Conservation (phyloP, 768 basidiomycete genomes). For the Myochromella boudieri region DNA sequence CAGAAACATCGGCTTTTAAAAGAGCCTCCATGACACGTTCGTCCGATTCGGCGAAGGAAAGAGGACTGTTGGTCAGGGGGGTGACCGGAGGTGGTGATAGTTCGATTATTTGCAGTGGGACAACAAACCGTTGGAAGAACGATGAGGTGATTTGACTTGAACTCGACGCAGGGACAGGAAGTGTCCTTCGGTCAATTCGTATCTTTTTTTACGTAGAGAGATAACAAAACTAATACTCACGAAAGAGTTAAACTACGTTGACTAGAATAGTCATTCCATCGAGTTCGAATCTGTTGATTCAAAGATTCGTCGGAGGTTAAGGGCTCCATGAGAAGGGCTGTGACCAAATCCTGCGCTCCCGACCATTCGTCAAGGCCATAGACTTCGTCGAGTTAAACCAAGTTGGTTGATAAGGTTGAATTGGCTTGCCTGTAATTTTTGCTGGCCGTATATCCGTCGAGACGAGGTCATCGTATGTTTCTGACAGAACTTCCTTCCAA, state of each 20-base stretch:
- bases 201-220: slow-evolving; percentile 24
- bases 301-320: slow-evolving; percentile 52
- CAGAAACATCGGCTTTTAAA: slow-evolving; percentile 55
- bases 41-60: slow-evolving; percentile 3
- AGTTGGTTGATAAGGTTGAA: too few relatives aligned
- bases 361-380: slow-evolving; percentile 56
- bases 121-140: slow-evolving; percentile 56
- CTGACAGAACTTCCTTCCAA: slow-evolving; percentile 46
- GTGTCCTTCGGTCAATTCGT: slow-evolving; percentile 9
- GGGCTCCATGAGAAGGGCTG: slow-evolving; percentile 71
- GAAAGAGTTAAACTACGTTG: slow-evolving; percentile 34
- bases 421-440: slow-evolving; percentile 49
- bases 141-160: slow-evolving; percentile 40
- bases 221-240: slow-evolving; percentile 33
- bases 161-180: slow-evolving; percentile 12
- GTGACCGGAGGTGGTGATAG: slow-evolving; percentile 18
- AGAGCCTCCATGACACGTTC: slow-evolving; percentile 23
- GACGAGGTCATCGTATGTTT: slow-evolving; percentile 33
- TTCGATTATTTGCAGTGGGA: slow-evolving; percentile 51
- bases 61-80: slow-evolving; percentile 15
- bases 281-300: slow-evolving; percentile 40
- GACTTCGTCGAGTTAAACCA: slow-evolving; percentile 41
- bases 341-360: slow-evolving; percentile 57
- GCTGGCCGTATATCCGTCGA: slow-evolving; percentile 32
- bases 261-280: slow-evolving; percentile 41